A percentile compares a stretch with the other conserved stretches of the same genome.
Evolutionary conservation across 768 basidiomycete genomes (phyloP).

Genomic region (Rhodocollybia butyracea): DNA sequence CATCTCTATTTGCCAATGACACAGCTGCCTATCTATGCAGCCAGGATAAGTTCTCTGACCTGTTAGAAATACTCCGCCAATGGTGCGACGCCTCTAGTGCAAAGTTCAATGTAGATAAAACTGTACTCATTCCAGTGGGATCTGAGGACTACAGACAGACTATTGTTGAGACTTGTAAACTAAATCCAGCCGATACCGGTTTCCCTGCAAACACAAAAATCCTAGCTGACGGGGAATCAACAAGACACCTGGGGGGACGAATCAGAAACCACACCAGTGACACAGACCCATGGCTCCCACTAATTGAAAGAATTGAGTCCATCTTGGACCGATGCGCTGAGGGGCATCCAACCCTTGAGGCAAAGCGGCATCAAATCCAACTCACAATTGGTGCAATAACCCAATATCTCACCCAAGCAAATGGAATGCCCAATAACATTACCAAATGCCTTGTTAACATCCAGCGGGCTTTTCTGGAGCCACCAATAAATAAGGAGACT

Average conservation of each 20-base stretch:
- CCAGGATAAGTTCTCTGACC: background rate
- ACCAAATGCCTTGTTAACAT: background rate
- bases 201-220: background rate
- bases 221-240: background rate
- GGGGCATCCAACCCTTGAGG: constrained; percentile 8
- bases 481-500: background rate
- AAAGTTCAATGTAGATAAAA: constrained; percentile 21
- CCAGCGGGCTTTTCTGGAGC: constrained; percentile 9
- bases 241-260: background rate
- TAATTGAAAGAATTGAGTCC: constrained; percentile 2
- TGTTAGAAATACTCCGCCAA: background rate
- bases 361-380: no score
- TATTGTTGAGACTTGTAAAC: background rate
- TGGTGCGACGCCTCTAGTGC: constrained; percentile 13
- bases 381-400: constrained; percentile 6
- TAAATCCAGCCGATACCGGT: background rate
- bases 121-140: constrained; percentile 20
- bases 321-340: background rate
- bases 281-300: background rate
- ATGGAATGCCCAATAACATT: constrained; percentile 16
- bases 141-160: background rate
- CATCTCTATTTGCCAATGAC: constrained; percentile 25
- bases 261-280: constrained; percentile 5
- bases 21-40: constrained; percentile 1
- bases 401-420: constrained; percentile 12